Percentiles rank a stretch among this genome's conserved stretches.
Conservation (phyloP, 257 asterid genomes). For the Forsythia suspensa region DNA sequence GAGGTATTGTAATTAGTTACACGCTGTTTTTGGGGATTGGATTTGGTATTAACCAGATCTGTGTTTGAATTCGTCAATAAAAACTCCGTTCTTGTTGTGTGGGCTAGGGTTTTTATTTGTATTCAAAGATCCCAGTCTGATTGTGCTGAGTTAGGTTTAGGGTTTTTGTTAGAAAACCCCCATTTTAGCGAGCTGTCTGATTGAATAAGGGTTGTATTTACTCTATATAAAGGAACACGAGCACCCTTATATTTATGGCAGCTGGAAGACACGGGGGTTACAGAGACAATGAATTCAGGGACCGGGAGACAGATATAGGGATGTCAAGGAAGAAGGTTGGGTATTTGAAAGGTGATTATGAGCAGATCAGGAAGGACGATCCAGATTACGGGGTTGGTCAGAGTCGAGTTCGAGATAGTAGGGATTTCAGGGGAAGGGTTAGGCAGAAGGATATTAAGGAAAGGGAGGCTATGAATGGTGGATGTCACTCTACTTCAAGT, state of each 20-base stretch:
- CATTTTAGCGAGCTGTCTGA: slow-evolving; percentile 1
- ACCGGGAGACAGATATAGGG: slow-evolving; percentile 53
- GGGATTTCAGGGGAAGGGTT: slow-evolving; percentile 42
- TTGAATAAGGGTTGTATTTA: slow-evolving; percentile 23
- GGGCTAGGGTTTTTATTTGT: slow-evolving; percentile 8
- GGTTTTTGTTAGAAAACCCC: slow-evolving; percentile 16
- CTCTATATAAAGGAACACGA: not conserved
- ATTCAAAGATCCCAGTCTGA: not conserved
- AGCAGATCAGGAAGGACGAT: slow-evolving; percentile 40
- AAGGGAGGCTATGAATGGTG: slow-evolving; percentile 47
- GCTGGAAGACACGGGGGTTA: slow-evolving; percentile 76
- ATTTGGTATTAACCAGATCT: slow-evolving; percentile 30
- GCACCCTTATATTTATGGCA: slow-evolving; percentile 44
- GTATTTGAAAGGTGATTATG: slow-evolving; percentile 49
- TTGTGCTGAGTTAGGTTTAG: slow-evolving; percentile 19
- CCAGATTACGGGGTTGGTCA: slow-evolving; percentile 40
- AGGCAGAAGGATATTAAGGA: slow-evolving; percentile 62
- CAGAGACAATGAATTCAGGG: slow-evolving; percentile 62
- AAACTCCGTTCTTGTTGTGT: not conserved
- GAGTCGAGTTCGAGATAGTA: slow-evolving; percentile 31
- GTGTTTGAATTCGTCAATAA: slow-evolving; percentile 8
- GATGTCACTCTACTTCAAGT: slow-evolving; percentile 42
- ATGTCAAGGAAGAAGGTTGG: slow-evolving; percentile 47
- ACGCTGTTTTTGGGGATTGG: slow-evolving; percentile 1
- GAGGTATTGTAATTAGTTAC: not conserved